Conservation (phyloP, 2,329 filamentous ascomycete species). For the Akanthomyces uredinophilus region DNA sequence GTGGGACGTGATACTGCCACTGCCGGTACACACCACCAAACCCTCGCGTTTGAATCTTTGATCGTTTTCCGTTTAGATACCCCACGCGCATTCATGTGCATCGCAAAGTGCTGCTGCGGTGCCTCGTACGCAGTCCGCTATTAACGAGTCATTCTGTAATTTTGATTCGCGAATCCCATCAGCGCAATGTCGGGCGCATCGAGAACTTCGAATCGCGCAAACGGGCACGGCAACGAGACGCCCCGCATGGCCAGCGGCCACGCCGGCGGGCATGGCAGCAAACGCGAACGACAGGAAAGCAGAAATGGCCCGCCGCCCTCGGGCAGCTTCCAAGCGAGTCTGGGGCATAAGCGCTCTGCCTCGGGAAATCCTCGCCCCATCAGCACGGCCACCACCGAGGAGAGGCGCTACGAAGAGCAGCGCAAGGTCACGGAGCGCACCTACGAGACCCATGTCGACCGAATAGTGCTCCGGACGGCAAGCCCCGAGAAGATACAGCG, state of each 20-base stretch:
- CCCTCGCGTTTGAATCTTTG: neutral
- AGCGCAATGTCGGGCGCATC: conserved; percentile 34
- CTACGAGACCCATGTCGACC: conserved; percentile 58
- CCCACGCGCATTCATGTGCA: conserved; percentile 6
- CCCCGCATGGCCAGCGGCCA: conserved; percentile 33
- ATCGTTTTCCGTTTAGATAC: neutral
- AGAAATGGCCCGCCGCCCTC: conserved; percentile 24
- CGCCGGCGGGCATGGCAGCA: conserved; percentile 25
- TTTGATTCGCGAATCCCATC: neutral
- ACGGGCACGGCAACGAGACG: conserved; percentile 31
- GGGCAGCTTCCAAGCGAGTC: conserved; percentile 31
- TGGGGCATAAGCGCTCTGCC: conserved; percentile 51
- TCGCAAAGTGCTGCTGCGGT: neutral
- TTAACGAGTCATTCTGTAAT: neutral
- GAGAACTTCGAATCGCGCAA: conserved; percentile 41
- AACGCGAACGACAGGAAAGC: conserved; percentile 31
- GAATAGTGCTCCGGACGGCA: conserved; percentile 51
- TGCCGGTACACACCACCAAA: conserved; percentile 3
- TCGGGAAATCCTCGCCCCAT: conserved; percentile 52
- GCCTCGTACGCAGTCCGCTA: conserved; percentile 4
- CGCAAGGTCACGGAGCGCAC: conserved; percentile 50
- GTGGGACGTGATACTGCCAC: conserved; percentile 9
- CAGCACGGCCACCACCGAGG: conserved; percentile 40
- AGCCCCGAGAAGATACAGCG: conserved; percentile 54
- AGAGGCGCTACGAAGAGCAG: conserved; percentile 45